These are phyloP conservation scores for Thalia dealbata DNA, from an alignment of 176 grass and related monocot species.

Conservation along the genomic window DNA sequence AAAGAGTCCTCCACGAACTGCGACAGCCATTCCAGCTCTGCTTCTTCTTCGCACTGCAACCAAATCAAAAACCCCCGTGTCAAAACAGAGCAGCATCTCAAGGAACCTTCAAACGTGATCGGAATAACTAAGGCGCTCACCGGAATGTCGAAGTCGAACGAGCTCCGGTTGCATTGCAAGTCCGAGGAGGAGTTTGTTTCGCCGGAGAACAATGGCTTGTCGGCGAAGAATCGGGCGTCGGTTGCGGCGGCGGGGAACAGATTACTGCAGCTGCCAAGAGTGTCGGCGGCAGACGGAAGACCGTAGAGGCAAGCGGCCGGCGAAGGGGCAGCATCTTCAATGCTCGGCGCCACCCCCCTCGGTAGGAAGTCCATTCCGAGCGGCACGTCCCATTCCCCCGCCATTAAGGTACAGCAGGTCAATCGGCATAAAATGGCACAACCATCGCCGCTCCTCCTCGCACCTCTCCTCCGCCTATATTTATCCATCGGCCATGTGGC, in stretches of 20 bases:
- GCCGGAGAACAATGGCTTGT: background rate
- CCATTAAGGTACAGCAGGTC: background rate
- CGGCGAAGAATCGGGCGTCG: background rate
- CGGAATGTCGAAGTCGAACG: conserved; percentile 2
- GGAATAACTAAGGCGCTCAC: background rate
- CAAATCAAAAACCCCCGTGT: no score
- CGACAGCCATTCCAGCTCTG: conserved; percentile 12
- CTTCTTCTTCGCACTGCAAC: background rate
- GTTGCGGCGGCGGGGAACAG: background rate
- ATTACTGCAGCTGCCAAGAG: background rate
- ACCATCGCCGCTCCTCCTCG: no score
- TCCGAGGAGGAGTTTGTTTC: background rate
- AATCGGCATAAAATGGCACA: background rate
- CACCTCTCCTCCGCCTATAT: no score
- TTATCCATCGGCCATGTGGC: no score
- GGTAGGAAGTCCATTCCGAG: conserved; percentile 1
- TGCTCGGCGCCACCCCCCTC: background rate
- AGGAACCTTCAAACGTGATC: background rate
- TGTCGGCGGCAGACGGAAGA: background rate
- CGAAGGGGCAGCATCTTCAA: background rate
- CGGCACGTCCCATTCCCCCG: background rate
- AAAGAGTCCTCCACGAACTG: conserved; percentile 14
- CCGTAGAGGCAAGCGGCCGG: background rate
- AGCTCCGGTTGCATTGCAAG: background rate
- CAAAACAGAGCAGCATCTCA: background rate